Evolutionary conservation across 345 rosid genomes (phyloP).

Genomic region (Cardiospermum halicacabum): DNA sequence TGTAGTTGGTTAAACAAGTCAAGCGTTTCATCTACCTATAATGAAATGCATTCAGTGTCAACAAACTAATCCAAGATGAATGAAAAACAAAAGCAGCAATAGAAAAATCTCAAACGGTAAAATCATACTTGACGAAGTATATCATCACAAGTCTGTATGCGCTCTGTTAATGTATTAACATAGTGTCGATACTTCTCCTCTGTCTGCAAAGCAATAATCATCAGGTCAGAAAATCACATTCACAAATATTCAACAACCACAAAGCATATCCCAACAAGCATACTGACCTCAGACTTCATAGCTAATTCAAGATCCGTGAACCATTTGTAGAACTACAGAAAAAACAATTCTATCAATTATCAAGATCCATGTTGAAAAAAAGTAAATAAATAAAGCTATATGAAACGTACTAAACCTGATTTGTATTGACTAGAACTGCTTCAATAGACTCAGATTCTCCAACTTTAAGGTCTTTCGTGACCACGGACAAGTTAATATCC

Average conservation of each 20-base stretch:
- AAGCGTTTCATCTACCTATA: conserved; percentile 88
- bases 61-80: neutral
- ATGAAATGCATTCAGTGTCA: conserved; percentile 3
- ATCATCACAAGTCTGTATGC: conserved; percentile 84
- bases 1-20: conserved; percentile 77
- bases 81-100: conserved; percentile 6
- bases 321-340: conserved; percentile 88
- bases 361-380: neutral
- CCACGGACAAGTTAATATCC: conserved; percentile 56
- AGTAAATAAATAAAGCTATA: neutral
- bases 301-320: conserved; percentile 97
- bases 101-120: neutral
- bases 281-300: conserved; percentile 95
- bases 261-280: conserved; percentile 18
- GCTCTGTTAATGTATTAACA: conserved; percentile 70
- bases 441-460: conserved; percentile 67
- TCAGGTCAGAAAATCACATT: conserved; percentile 9
- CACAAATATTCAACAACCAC: conserved; percentile 5
- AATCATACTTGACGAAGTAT: conserved; percentile 70
- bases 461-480: conserved; percentile 34
- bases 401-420: conserved; percentile 40
- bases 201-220: conserved; percentile 41
- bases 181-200: conserved; percentile 96
- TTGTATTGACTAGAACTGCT: conserved; percentile 79
- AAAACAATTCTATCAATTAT: neutral